Evolutionary conservation across 108 stramenopile species (phyloP).

Genomic region (Mediolabrus comicus): DNA sequence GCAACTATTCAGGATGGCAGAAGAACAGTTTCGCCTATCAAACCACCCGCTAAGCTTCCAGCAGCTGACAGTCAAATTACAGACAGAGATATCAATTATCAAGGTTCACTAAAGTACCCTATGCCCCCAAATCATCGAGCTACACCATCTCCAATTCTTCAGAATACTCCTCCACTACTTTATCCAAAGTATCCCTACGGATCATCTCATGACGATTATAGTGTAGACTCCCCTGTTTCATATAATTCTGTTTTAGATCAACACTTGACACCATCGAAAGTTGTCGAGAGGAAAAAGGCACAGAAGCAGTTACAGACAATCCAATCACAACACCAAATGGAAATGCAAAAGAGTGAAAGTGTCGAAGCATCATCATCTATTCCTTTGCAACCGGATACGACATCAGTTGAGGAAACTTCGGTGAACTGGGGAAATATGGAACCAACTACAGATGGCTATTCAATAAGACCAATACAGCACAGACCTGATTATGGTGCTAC

Average conservation of each 20-base stretch:
- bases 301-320: constrained; percentile 20
- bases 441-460: background rate
- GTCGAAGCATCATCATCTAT: background rate
- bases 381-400: background rate
- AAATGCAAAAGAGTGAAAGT: background rate
- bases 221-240: constrained; percentile 18
- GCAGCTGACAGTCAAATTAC: background rate
- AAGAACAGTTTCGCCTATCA: constrained; percentile 3
- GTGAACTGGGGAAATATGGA: background rate
- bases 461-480: background rate
- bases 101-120: background rate
- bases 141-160: constrained; percentile 4
- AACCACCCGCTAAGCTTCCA: background rate
- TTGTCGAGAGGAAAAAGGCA: constrained; percentile 10
- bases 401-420: background rate
- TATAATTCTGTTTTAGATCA: constrained; percentile 36
- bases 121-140: background rate
- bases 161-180: background rate
- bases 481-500: background rate
- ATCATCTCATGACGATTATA: background rate
- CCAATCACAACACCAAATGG: constrained; percentile 25
- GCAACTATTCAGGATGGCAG: background rate
- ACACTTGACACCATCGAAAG: constrained; percentile 14
- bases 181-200: constrained; percentile 2
- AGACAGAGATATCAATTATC: constrained; percentile 13